phyloP scores from a whole-genome alignment of 495 filamentous ascomycete genomes.

The Penicillium desertorum region DNA sequence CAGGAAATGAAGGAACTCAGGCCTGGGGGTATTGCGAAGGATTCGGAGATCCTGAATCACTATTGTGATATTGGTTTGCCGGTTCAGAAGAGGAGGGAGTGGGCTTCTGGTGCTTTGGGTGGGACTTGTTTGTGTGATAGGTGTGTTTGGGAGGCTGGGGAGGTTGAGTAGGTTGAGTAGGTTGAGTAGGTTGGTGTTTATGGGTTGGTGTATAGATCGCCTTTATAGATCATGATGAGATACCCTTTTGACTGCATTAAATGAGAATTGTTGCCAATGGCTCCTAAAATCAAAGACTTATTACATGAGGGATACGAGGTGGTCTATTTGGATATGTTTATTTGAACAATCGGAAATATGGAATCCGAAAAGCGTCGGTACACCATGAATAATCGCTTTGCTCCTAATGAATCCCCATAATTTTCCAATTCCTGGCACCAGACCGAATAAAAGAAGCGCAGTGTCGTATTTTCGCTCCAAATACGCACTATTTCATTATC shows the following conservation, averaged over 20 bases:
- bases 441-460: slow-evolving; percentile 11
- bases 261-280: not conserved
- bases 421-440: not conserved
- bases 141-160: slow-evolving; percentile 61
- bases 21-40: slow-evolving; percentile 62
- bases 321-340: not conserved
- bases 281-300: not conserved
- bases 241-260: slow-evolving; percentile 11
- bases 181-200: slow-evolving; percentile 9
- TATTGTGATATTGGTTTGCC: slow-evolving; percentile 85
- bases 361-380: not conserved
- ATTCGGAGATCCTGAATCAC: slow-evolving; percentile 86
- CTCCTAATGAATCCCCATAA: slow-evolving; percentile 1
- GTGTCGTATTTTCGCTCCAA: slow-evolving; percentile 8
- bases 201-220: slow-evolving; percentile 2
- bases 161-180: slow-evolving; percentile 22
- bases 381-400: not conserved
- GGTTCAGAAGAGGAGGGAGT: slow-evolving; percentile 80
- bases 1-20: slow-evolving; percentile 20
- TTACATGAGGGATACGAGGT: not conserved
- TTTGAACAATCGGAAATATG: not conserved
- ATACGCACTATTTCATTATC: slow-evolving; percentile 8
- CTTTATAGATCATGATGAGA: slow-evolving; percentile 8
- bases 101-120: slow-evolving; percentile 81
- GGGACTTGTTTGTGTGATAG: slow-evolving; percentile 80